Evolutionary conservation across 2,329 filamentous ascomycete species (phyloP).

Genomic region (Lachnellula subtilissima): DNA sequence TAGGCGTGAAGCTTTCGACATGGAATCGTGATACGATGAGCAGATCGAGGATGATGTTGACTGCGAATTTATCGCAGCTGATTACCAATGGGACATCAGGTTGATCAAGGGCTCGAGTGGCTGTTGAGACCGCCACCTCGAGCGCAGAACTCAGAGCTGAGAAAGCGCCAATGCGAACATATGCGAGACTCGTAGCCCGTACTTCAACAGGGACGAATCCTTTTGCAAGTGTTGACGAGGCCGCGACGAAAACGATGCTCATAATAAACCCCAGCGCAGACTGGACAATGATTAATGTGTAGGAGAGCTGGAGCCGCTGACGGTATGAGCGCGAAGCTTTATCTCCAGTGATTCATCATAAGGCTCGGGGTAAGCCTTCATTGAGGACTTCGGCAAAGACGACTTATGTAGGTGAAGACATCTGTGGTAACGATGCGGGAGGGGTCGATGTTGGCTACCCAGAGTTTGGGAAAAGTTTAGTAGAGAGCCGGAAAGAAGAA

Average conservation of each 20-base stretch:
- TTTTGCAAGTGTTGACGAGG: conserved; percentile 49
- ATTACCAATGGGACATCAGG: conserved; percentile 66
- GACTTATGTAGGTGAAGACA: conserved; percentile 64
- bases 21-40: conserved; percentile 63
- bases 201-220: conserved; percentile 60
- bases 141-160: conserved; percentile 57
- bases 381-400: conserved; percentile 65
- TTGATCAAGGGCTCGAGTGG: conserved; percentile 61
- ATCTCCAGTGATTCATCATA: conserved; percentile 67
- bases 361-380: conserved; percentile 64
- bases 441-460: conserved; percentile 64
- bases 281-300: conserved; percentile 61
- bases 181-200: conserved; percentile 52
- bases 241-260: conserved; percentile 53
- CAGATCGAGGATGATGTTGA: conserved; percentile 65
- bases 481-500: conserved; percentile 66
- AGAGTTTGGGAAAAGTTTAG: conserved; percentile 62
- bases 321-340: conserved; percentile 46
- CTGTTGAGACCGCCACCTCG: conserved; percentile 56
- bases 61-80: conserved; percentile 55
- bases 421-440: conserved; percentile 60
- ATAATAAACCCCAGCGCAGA: conserved; percentile 51
- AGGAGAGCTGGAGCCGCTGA: conserved; percentile 52
- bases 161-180: conserved; percentile 61
- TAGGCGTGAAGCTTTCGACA: conserved; percentile 48